These are phyloP conservation scores for Hibiscus tridactylites DNA, from an alignment of 345 rosid genomes.

Conservation along the genomic window DNA sequence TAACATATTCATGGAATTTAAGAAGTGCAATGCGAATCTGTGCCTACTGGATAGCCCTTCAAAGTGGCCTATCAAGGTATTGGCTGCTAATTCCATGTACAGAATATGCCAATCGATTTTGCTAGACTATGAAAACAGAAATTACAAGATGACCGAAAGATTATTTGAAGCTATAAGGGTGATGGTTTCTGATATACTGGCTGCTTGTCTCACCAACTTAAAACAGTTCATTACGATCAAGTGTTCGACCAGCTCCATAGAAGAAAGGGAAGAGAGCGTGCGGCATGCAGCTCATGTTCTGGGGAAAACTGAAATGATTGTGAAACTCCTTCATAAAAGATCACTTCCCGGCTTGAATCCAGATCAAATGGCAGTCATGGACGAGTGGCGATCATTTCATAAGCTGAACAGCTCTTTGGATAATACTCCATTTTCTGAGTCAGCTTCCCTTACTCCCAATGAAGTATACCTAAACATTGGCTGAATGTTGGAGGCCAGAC, in stretches of 20 bases:
- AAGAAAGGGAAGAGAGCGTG: conserved; percentile 46
- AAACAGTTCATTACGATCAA: conserved; percentile 32
- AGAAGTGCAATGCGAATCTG: conserved; percentile 16
- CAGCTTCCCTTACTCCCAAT: conserved; percentile 2
- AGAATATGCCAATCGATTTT: conserved; percentile 55
- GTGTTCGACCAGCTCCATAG: conserved; percentile 50
- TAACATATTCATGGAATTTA: conserved; percentile 31
- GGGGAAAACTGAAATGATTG: conserved; percentile 46
- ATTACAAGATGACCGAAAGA: conserved; percentile 18
- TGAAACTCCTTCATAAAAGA: conserved; percentile 41
- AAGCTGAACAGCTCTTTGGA: conserved; percentile 16
- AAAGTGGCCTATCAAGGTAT: conserved; percentile 57
- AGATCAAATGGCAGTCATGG: conserved; percentile 39
- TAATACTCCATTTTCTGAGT: conserved; percentile 8
- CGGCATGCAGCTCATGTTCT: conserved; percentile 49
- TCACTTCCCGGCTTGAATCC: conserved; percentile 29
- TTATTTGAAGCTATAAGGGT: conserved; percentile 32
- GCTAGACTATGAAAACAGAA: conserved; percentile 21
- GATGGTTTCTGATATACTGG: conserved; percentile 56
- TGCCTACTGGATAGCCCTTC: conserved; percentile 41
- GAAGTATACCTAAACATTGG: conserved; percentile 25
- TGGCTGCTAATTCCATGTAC: conserved; percentile 83
- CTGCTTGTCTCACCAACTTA: conserved; percentile 74
- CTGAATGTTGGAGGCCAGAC: conserved; percentile 9
- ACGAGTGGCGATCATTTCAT: conserved; percentile 56